Conservation (phyloP, 257 asterid species). For the Paulownia fortunei region DNA sequence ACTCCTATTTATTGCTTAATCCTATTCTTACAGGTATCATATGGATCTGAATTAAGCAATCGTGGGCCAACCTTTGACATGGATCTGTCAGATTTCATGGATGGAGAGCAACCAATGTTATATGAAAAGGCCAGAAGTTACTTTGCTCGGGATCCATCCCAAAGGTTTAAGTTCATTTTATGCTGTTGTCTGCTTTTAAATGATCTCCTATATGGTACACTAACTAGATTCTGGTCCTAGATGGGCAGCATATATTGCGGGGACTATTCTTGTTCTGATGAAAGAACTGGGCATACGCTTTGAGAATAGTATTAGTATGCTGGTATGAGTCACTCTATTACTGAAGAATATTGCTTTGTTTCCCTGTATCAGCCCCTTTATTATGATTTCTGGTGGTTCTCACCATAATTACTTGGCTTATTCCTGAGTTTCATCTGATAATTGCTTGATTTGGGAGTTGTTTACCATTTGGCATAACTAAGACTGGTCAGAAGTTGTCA, state of each 20-base stretch:
- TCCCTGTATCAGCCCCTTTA: not conserved
- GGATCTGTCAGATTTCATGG: slow-evolving; percentile 94
- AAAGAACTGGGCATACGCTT: slow-evolving; percentile 81
- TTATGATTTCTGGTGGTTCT: slow-evolving; percentile 1
- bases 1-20: slow-evolving; percentile 3
- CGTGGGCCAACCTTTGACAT: slow-evolving; percentile 99
- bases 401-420: not conserved
- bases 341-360: not conserved
- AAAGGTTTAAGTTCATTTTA: slow-evolving; percentile 56
- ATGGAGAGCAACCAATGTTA: slow-evolving; percentile 74
- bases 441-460: not conserved
- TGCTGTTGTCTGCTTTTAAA: slow-evolving; percentile 13
- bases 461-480: too few species aligned
- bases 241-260: slow-evolving; percentile 99
- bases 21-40: slow-evolving; percentile 73
- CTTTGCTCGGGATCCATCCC: slow-evolving; percentile 94
- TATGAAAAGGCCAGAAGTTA: slow-evolving; percentile 81
- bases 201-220: slow-evolving; percentile 25
- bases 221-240: slow-evolving; percentile 52
- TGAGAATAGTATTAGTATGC: slow-evolving; percentile 80
- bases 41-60: slow-evolving; percentile 95
- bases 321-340: slow-evolving; percentile 53
- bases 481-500: too few species aligned
- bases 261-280: slow-evolving; percentile 95
- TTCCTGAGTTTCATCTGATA: not conserved